A percentile compares a stretch with the other conserved stretches of the same genome.
Conservation (phyloP, 768 basidiomycete species). For the Boletus rubroflammeus region DNA sequence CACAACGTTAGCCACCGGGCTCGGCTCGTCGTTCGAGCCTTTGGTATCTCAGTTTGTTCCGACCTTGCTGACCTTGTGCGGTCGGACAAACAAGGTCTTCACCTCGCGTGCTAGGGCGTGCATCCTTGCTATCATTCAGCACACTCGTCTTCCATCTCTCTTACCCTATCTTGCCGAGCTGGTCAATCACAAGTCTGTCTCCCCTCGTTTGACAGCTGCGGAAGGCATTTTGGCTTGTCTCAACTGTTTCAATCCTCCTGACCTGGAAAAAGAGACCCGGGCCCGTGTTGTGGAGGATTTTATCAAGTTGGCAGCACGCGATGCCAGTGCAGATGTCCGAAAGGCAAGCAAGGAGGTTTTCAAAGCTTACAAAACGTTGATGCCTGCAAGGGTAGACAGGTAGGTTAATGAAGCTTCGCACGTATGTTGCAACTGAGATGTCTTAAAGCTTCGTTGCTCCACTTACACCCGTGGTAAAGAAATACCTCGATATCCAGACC, state of each 20-base stretch:
- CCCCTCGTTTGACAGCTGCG: constrained; percentile 59
- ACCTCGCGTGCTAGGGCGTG: constrained; percentile 60
- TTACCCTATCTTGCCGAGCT: constrained; percentile 57
- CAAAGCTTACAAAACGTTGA: constrained; percentile 66
- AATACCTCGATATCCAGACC: constrained; percentile 59
- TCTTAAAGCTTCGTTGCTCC: constrained; percentile 62
- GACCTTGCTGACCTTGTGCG: constrained; percentile 59
- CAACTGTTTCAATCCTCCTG: constrained; percentile 75
- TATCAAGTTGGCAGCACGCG: constrained; percentile 63
- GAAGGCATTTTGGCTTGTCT: constrained; percentile 65
- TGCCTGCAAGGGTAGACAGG: constrained; percentile 68
- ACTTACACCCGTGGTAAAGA: constrained; percentile 71
- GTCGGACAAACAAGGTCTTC: constrained; percentile 77
- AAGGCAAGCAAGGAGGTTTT: constrained; percentile 68
- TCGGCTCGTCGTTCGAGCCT: constrained; percentile 63
- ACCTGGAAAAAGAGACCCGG: constrained; percentile 65
- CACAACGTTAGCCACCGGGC: constrained; percentile 45
- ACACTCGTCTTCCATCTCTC: constrained; percentile 63
- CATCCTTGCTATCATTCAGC: constrained; percentile 58
- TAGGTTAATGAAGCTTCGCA: constrained; percentile 31
- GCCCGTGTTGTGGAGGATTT: constrained; percentile 66
- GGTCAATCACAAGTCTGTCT: constrained; percentile 62
- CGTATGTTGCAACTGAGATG: constrained; percentile 4
- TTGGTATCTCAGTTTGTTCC: constrained; percentile 68
- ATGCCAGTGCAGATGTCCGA: constrained; percentile 74